These are phyloP conservation scores for Fragaria iinumae DNA, from an alignment of 306 rosid species.

Conservation along the genomic window DNA sequence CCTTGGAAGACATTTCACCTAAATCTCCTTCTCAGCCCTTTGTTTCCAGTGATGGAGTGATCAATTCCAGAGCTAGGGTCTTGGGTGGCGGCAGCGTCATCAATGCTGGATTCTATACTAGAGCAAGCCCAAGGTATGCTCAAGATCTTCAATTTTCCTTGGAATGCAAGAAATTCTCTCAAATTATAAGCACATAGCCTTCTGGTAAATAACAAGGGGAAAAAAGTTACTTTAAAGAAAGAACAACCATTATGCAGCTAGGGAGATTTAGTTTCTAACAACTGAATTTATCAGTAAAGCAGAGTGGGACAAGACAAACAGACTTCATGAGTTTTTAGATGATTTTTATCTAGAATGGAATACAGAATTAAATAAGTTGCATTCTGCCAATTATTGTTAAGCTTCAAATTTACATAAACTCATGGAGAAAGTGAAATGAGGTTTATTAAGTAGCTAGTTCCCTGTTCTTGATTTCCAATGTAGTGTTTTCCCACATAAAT, in stretches of 20 bases:
- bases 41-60: conserved; percentile 80
- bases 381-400: not conserved
- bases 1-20: conserved; percentile 71
- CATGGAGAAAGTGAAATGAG: not conserved
- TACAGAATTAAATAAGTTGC: not conserved
- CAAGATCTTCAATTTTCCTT: not conserved
- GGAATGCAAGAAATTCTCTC: not conserved
- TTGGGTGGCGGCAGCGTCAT: conserved; percentile 80
- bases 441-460: not conserved
- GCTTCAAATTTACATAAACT: not conserved
- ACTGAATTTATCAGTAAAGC: not conserved
- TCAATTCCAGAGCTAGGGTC: conserved; percentile 74
- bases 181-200: not conserved
- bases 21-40: conserved; percentile 79
- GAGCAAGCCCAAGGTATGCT: conserved; percentile 68
- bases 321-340: not conserved
- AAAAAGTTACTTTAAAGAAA: not conserved
- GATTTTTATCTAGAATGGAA: not conserved
- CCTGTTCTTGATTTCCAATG: not conserved
- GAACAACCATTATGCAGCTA: not conserved
- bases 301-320: not conserved
- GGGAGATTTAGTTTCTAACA: not conserved
- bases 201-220: not conserved
- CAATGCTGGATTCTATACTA: conserved; percentile 95
- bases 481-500: too few species aligned